Evolutionary conservation across 179 eudicot species (phyloP), one percentile per base, ranked within the genome.

Genomic region (Heliamphora ciliata): DNA sequence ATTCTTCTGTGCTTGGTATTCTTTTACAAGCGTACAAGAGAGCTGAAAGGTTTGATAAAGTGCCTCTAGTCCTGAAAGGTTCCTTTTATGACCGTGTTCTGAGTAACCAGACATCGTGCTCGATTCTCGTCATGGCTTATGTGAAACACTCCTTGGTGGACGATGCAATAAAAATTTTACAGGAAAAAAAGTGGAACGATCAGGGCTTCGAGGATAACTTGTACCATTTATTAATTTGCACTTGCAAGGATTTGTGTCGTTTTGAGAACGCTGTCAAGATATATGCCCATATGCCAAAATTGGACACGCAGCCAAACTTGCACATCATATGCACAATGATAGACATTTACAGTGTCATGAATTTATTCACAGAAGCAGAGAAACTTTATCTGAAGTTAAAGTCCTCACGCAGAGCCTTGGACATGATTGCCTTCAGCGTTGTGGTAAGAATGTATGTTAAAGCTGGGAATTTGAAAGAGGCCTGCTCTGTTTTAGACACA

Each of bases 241-340:
- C 93, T 21, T 96, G 99, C 88, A 96, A 96, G 82, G 98, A 96
- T 79, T 83, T 86, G 80, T 93, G 93, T 40, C 83, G 82, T 80
- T 86, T 87, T 46, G 92, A 92, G 81, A 86, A 87, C 84, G 93
- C 97, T 82, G 86, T 91, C 75, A 88, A 85, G 84, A 89, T 96
- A 78, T 96, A 89, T 81, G 82, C 85, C 68, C 83, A 80, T 68
- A 90, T 92, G 92, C 92, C 93, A n/a, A 89, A 91, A 72, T 86
- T 90, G 77, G 87, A 78, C 67, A 74, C 86, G 50, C 87, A 86
- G 82, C 93, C 94, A 48, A 94, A 95, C 84, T 81, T 95, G 90
- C 95, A 94, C 82, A 94, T 95, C 44, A 78, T 82, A 65, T 89
- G 93, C 86, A 90, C 99, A 9, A 96, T 94, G 98, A 96, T 96